These are phyloP conservation scores for Choanephora cucurbitarum DNA, from an alignment of 371 early-diverging fungal species.

Conservation along the genomic window DNA sequence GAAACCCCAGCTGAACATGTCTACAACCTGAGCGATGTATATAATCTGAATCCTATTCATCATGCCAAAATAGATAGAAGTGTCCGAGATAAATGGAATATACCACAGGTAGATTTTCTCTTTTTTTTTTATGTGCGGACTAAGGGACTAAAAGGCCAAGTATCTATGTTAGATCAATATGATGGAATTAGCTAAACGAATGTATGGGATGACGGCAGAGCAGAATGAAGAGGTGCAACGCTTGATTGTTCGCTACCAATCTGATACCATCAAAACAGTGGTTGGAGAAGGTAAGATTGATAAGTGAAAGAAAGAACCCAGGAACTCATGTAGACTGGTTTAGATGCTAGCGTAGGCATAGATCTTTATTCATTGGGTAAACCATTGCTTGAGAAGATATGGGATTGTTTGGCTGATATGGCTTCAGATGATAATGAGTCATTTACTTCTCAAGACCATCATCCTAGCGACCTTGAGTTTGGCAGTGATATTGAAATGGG, in stretches of 20 bases:
- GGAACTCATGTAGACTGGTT: not conserved
- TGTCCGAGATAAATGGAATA: conserved; percentile 39
- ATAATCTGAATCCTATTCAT: conserved; percentile 39
- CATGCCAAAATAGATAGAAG: conserved; percentile 21
- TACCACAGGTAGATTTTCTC: conserved; percentile 37
- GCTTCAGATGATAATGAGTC: conserved; percentile 28
- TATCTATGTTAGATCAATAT: conserved; percentile 39
- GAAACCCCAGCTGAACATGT: conserved; percentile 24
- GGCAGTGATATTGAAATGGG: conserved; percentile 10
- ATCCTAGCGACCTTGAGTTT: conserved; percentile 20
- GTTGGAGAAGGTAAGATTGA: conserved; percentile 1
- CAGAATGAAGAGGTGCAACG: conserved; percentile 30
- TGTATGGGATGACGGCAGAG: conserved; percentile 30
- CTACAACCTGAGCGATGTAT: conserved; percentile 33
- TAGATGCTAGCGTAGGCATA: conserved; percentile 32
- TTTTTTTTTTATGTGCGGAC: no score
- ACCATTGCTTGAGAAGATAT: conserved; percentile 29
- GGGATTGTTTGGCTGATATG: conserved; percentile 34
- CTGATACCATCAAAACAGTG: conserved; percentile 22
- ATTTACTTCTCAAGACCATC: conserved; percentile 15
- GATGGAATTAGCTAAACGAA: conserved; percentile 36
- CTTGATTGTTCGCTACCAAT: conserved; percentile 29
- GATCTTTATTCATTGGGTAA: conserved; percentile 45
- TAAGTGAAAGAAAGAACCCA: not conserved
- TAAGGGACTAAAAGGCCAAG: no score